Base-by-base conservation (phyloP, 2,329 filamentous ascomycete species). In the Seiridium cupressi region DNA sequence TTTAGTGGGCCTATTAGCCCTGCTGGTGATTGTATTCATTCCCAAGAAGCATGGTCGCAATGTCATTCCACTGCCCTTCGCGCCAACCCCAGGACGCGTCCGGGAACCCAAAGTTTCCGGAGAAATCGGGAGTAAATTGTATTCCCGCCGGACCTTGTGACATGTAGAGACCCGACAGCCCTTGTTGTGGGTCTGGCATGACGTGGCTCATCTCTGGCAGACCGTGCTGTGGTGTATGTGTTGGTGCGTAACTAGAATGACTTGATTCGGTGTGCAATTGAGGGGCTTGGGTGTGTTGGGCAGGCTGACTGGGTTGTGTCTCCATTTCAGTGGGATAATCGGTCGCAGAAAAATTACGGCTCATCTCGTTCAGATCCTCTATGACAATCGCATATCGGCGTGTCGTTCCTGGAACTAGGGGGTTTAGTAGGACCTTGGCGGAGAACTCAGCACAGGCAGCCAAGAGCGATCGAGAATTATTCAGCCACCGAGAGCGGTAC, bases 381-480 rank as follows among this genome's bases (percentile, higher is more conserved):
- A 76, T 64, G 7, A 77, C 66, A 4, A 70, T 69, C 7, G 72
- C 72, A 60, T 72, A 77, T 46, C 73, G 75, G 34, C 68, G 64
- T 47, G 75, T 72, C 0, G 74, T 76, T 5, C 74, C 74, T 5
- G 74, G 74, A 63, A 77, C 71, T 46, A 69, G 67, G 1, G 70
- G 68, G 54, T 75, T 73, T 2, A 63, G 65, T 40, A 65, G 63
- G 51, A 74, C 70, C 6, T 68, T 70, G 32, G 68, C 66, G 6
- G 70, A 67, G 5, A 76, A 61, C 31, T 71, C 69, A 54, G 73
- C 72, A n/a, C 74, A 70, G 55, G 46, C 26, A 26, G 55, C 55
- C 4, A 58, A 18, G 8, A 58, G 55, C 74, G 69, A 44, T 68
- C 68, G 3, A 75, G 67, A 4, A 75, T 61, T 44, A 69, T 66